Evolutionary conservation across 208 protist species (phyloP), one percentile per base, ranked within the genome.

Genomic region (Leptomonas seymouri): DNA sequence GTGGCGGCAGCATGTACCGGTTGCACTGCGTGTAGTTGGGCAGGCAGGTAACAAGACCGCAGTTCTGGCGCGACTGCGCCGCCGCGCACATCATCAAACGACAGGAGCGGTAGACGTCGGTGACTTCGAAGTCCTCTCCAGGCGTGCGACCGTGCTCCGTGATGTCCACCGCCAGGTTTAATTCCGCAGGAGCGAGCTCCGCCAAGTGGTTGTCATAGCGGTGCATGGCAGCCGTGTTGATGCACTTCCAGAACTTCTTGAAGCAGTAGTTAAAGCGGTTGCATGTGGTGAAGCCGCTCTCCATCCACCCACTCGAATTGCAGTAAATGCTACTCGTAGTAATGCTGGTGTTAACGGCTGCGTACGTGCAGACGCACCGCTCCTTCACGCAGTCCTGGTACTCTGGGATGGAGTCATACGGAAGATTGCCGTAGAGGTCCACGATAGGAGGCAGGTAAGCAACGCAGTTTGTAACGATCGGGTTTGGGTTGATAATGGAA

Each of bases 1-100:
- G 81, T 9, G 85, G 81, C 9, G 85, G 81, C 9, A 42, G 54
- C 41, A 90, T 85, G 69, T 74, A 90, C 74, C 85, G 76, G 69
- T 77, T 68, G 77, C 85, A 90, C 71, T 90, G 78, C 44, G 78
- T 87, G 75, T 82, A 81, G 76, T 87, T 85, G 8, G 81, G 81
- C 45, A 82, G 49, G 64, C 85, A 90, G 0, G 85, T 90, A 28
- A 82, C 21, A 23, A 90, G 81, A 36, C 85, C 85, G 60, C 85
- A 90, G 76, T 81, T 85, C 41, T 80, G 28, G 46, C 85, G 81
- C 12, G 78, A 76, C 20, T 28, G 56, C 1, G 80, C 81, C 8
- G 85, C 81, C 16, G 72, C 57, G 67, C 85, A 90, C 57, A 71
- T 80, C 27, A 70, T 59, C 44, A 70, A 50, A 0, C 70, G 70